Evolutionary conservation across 139 green algal genomes (phyloP).

Genomic region (Micromonas pusilla): DNA sequence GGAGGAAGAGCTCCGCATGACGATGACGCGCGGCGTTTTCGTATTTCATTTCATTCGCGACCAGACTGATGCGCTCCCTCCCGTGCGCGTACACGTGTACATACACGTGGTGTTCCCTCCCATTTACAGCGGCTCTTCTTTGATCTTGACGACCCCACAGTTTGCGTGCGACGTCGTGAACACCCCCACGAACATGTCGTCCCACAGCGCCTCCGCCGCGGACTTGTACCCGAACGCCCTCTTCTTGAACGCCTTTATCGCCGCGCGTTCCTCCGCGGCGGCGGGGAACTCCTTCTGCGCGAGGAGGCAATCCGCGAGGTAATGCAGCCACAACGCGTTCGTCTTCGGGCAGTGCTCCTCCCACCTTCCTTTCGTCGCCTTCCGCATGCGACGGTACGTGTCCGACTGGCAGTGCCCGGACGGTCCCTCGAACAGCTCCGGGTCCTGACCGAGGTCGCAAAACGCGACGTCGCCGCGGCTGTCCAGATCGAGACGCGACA

Average conservation of each 20-base stretch:
- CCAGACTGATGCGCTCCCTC: no score
- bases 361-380: slow-evolving; percentile 62
- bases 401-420: slow-evolving; percentile 71
- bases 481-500: slow-evolving; percentile 57
- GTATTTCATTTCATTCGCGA: no score
- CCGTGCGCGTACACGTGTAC: neutral
- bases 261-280: slow-evolving; percentile 27
- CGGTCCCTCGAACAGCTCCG: slow-evolving; percentile 79
- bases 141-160: neutral
- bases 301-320: slow-evolving; percentile 77
- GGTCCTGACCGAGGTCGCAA: slow-evolving; percentile 67
- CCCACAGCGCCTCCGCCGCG: slow-evolving; percentile 52
- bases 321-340: slow-evolving; percentile 90
- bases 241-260: slow-evolving; percentile 49
- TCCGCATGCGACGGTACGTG: slow-evolving; percentile 81
- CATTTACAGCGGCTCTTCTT: neutral
- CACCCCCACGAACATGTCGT: slow-evolving; percentile 62
- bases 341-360: slow-evolving; percentile 52
- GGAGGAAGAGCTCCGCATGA: neutral
- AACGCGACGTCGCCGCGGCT: slow-evolving; percentile 51
- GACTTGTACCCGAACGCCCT: slow-evolving; percentile 38
- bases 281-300: slow-evolving; percentile 44
- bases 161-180: neutral
- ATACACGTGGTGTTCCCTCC: neutral
- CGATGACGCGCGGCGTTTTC: no score